Base-by-base conservation (phyloP, 495 filamentous ascomycete genomes). In the Aspergillus cristatus region DNA sequence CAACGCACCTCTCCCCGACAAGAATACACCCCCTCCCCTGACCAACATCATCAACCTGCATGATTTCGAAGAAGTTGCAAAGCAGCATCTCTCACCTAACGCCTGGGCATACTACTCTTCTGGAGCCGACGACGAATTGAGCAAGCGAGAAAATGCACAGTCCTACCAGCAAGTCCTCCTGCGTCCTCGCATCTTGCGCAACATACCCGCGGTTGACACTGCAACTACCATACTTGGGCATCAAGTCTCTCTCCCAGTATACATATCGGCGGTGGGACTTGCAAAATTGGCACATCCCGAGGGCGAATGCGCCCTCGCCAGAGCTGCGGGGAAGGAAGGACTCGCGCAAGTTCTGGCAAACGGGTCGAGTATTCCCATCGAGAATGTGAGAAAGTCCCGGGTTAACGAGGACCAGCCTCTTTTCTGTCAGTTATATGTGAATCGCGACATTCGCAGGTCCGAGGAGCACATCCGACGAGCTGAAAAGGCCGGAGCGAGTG, bases 381-480 rank as follows among this genome's bases (percentile, higher is more conserved):
- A 93, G 57, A 77, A 82, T 51, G 85, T 93, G 31, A 63, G 82
- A 42, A 79, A 82, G 36, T 54, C 34, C n/a, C 50, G 57, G 1
- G 41, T 49, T 10, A 50, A 48, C n/a, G 71, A 70, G 24, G 57
- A 55, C 0, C 87, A 93, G 49, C 74, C 82, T 6, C 76, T 91
- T 48, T 93, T 86, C 78, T 67, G 86, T 32, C 87, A 94, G 56
- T 68, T 94, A 0, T 94, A 94, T 65, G 85, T 94, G 40, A 90
- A 91, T 62, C 81, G 83, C 48, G 76, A 93, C 63, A 74, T 84
- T 13, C 68, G 66, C 28, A 81, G 86, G 48, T 91, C 87, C 12
- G 74, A 81, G 58, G 70, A 75, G 28, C 82, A 86, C 45, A 77
- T 95, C 6, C 58, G 80, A 51, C 78, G 86, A 51, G 87, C 84